A percentile compares a stretch with the other conserved stretches of the same genome.
Evolutionary conservation across 2,329 filamentous ascomycete species (phyloP).

Genomic region (Fusarium cyanostomum): DNA sequence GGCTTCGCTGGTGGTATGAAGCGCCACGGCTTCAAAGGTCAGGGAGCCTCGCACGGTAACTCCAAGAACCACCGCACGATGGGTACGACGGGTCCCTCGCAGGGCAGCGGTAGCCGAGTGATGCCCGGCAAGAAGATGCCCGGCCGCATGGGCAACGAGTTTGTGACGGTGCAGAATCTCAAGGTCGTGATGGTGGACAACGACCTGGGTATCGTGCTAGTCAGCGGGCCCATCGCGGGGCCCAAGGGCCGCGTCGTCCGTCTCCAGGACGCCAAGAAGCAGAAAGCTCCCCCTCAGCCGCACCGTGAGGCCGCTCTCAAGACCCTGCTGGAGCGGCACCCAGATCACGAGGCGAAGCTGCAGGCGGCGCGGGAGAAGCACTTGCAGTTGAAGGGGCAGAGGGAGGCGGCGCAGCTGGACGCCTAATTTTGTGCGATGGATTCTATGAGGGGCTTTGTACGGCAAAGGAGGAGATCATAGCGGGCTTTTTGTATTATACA

Average conservation of each 20-base stretch:
- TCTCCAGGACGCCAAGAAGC: slow-evolving; percentile 91
- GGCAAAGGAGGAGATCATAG: slow-evolving; percentile 42
- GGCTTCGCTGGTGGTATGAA: slow-evolving; percentile 99
- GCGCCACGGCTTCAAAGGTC: slow-evolving; percentile 87
- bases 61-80: slow-evolving; percentile 93
- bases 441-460: slow-evolving; percentile 43
- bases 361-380: slow-evolving; percentile 61
- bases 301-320: slow-evolving; percentile 58
- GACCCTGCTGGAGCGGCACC: slow-evolving; percentile 58
- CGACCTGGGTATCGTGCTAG: slow-evolving; percentile 85
- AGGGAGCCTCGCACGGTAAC: slow-evolving; percentile 93
- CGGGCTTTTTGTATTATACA: slow-evolving; percentile 54
- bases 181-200: slow-evolving; percentile 88
- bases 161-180: slow-evolving; percentile 90
- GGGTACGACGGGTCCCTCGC: slow-evolving; percentile 87
- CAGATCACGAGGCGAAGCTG: slow-evolving; percentile 56
- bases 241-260: slow-evolving; percentile 87
- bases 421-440: slow-evolving; percentile 29
- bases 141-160: slow-evolving; percentile 91
- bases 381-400: slow-evolving; percentile 63
- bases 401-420: slow-evolving; percentile 44
- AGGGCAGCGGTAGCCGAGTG: slow-evolving; percentile 92
- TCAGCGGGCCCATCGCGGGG: slow-evolving; percentile 86
- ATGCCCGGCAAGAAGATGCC: slow-evolving; percentile 98
- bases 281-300: slow-evolving; percentile 65